phyloP scores from a whole-genome alignment of 2,329 filamentous ascomycete species.

The Thielaviopsis populi region DNA sequence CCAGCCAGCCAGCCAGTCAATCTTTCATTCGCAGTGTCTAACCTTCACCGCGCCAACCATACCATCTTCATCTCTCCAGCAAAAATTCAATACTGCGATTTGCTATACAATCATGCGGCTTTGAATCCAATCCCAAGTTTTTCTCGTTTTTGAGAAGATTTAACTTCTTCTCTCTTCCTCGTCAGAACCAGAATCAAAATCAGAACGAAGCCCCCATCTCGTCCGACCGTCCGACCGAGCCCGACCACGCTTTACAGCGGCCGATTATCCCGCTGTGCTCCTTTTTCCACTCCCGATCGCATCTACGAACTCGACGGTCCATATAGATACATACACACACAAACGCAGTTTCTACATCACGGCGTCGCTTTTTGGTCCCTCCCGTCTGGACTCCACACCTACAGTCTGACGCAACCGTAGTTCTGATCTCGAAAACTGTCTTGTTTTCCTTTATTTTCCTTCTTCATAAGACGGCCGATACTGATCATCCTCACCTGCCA shows the following conservation, averaged over 20 bases:
- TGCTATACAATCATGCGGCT: conserved; percentile 11
- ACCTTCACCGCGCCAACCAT: background rate
- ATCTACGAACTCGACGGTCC: background rate
- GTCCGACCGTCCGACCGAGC: background rate
- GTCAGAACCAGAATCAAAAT: background rate
- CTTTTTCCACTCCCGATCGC: background rate
- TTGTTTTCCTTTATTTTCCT: background rate
- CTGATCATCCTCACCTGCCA: background rate
- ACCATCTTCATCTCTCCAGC: background rate
- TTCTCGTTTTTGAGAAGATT: conserved; percentile 14
- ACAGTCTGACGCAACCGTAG: background rate
- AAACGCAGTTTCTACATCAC: conserved; percentile 10
- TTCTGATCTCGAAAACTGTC: conserved; percentile 7
- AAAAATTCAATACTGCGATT: background rate
- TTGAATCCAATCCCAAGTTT: conserved; percentile 9
- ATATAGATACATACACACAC: background rate
- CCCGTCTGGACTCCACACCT: conserved; percentile 13
- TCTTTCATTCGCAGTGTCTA: background rate
- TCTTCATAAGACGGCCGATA: background rate
- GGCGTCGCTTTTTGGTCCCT: conserved; percentile 12
- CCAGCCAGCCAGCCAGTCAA: background rate
- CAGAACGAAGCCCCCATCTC: background rate
- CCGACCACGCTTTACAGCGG: background rate
- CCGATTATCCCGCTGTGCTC: background rate
- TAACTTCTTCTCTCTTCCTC: conserved; percentile 6